Conservation (phyloP, 441 rosid genomes). For the Pelargonium exstipulatum region DNA sequence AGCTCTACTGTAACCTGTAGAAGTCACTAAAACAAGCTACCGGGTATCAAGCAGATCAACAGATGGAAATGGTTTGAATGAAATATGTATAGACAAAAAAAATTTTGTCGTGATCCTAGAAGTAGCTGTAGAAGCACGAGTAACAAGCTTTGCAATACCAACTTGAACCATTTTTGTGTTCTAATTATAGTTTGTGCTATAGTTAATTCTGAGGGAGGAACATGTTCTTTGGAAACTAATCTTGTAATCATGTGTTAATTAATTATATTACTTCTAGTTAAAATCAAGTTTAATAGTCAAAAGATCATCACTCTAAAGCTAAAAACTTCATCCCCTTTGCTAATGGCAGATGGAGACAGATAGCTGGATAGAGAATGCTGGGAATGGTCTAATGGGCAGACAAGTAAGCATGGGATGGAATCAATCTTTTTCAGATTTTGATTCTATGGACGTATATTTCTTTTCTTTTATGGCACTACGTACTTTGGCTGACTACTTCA, state of each 20-base stretch:
- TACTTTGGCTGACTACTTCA: background rate
- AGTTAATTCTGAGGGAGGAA: too few relatives aligned
- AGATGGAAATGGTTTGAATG: too few relatives aligned
- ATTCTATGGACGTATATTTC: background rate
- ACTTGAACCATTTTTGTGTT: too few relatives aligned
- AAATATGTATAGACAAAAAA: too few relatives aligned
- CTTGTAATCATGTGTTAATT: background rate
- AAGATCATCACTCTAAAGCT: background rate
- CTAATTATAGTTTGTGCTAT: too few relatives aligned
- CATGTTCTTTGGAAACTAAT: too few relatives aligned
- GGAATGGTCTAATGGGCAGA: slow-evolving; percentile 86
- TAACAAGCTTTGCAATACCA: too few relatives aligned
- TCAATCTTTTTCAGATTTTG: background rate
- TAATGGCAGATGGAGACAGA: slow-evolving; percentile 68
- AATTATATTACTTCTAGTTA: background rate
- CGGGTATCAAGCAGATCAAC: too few relatives aligned
- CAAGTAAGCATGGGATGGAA: slow-evolving; percentile 41
- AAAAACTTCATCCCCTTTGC: background rate
- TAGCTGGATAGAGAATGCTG: slow-evolving; percentile 93
- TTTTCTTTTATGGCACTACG: background rate
- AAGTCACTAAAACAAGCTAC: too few relatives aligned
- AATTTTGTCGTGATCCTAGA: too few relatives aligned
- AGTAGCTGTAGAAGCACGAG: too few relatives aligned
- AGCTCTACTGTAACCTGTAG: too few relatives aligned
- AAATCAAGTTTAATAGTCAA: background rate